These are phyloP conservation scores for Fraxinus floribunda DNA, from an alignment of 305 asterid species.

Conservation along the genomic window DNA sequence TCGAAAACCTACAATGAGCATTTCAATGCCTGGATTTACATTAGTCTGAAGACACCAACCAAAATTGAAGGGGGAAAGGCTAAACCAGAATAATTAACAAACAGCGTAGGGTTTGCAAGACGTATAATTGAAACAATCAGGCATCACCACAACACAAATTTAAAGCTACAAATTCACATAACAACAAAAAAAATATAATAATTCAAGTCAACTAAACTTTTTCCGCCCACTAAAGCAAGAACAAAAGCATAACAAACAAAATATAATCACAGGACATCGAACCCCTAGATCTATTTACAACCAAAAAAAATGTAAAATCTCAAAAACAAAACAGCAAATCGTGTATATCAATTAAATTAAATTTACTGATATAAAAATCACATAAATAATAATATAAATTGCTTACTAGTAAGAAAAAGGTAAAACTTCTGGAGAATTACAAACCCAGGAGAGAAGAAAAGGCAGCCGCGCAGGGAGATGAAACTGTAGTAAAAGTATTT, in stretches of 20 bases:
- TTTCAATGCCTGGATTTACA: background rate
- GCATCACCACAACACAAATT: constrained; percentile 11
- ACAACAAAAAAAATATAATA: constrained; percentile 3
- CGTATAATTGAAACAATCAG: constrained; percentile 26
- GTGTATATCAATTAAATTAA: constrained; percentile 16
- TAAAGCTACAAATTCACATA: constrained; percentile 26
- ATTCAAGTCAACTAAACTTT: constrained; percentile 19
- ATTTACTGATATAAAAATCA: background rate
- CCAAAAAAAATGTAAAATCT: constrained; percentile 9
- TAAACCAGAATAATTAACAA: background rate
- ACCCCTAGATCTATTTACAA: constrained; percentile 40
- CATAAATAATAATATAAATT: constrained; percentile 9
- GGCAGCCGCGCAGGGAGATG: background rate
- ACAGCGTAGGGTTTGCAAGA: constrained; percentile 32
- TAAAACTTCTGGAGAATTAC: constrained; percentile 22
- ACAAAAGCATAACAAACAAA: background rate
- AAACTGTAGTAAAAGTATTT: background rate
- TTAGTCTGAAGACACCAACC: background rate
- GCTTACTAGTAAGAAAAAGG: constrained; percentile 35
- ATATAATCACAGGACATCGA: constrained; percentile 16
- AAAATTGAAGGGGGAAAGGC: background rate
- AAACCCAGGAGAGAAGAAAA: constrained; percentile 7
- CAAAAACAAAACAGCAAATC: constrained; percentile 10
- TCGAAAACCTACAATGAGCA: background rate
- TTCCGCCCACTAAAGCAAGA: constrained; percentile 31